Base-by-base conservation (phyloP, 2,329 filamentous ascomycete genomes). In the Nothopassalora personata region DNA sequence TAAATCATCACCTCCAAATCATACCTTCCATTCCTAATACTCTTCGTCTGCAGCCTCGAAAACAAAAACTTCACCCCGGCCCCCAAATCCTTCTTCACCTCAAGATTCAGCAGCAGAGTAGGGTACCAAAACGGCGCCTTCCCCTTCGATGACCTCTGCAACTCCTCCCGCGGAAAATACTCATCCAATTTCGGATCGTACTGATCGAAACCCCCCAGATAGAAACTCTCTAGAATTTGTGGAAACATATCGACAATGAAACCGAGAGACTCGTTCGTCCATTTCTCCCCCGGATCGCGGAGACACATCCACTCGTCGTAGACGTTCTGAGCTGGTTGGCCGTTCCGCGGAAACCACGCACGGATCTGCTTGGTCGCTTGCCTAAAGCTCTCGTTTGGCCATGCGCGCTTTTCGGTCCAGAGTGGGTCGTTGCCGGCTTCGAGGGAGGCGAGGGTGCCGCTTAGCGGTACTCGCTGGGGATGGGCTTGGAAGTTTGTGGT, bases 31-130 rank as follows among this genome's bases (percentile, higher is more conserved):
- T 90, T 86, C 64, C 79, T 80, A 46, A 92, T 83, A 72, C 80
- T 76, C 73, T 90, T 91, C 4, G 85, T 79, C 56, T 82, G 79
- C 11, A 86, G 79, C 33, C 88, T 79, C 45, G 86, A 77, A 66
- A 86, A 86, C 55, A 95, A 70, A 86, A 88, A 94, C 70, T 90
- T 85, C 1, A 84, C 83, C 0, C 90, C 89, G 4, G 76, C 74
- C 0, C 89, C 88, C 48, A 95, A 71, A 6, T 80, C 72, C 70
- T 87, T 89, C 77, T 93, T 94, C 43, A 91, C 77, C 62, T 95
- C 90, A 23, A 95, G 68, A 70, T 89, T 91, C 70, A 94, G 74
- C 18, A 86, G 76, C 1, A 95, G 73, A 0, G 90, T 95, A 0
- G 89, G 89, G 70, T 90, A 91, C 89, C 88, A 91, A 66, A 84